A percentile compares a stretch with the other conserved stretches of the same genome.
Evolutionary conservation across 495 filamentous ascomycete species (phyloP).

Genomic region (Astrothelium macrocarpum): DNA sequence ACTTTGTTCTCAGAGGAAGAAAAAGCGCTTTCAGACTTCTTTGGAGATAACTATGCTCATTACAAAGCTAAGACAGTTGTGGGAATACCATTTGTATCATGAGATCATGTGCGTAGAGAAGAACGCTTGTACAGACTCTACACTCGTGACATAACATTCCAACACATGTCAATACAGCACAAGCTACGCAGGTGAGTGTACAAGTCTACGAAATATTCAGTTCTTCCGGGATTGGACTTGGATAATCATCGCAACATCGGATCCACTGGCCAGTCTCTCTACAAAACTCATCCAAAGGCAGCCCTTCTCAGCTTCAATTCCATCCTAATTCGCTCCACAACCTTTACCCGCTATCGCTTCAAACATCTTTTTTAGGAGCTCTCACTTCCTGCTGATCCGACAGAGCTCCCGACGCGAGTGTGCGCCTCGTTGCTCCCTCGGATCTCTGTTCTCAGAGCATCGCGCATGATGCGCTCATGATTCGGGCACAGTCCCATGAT

Average conservation of each 20-base stretch:
- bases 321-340: neutral
- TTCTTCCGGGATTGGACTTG: neutral
- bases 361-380: neutral
- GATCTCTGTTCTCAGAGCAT: neutral
- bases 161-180: neutral
- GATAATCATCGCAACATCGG: neutral
- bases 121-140: neutral
- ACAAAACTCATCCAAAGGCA: neutral
- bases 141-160: neutral
- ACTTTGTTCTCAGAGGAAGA: conserved; percentile 56
- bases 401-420: neutral
- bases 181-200: neutral
- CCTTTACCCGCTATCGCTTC: neutral
- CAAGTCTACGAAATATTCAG: neutral
- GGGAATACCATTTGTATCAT: conserved; percentile 64
- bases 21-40: conserved; percentile 64
- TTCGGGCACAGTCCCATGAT: conserved; percentile 6
- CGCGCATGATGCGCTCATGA: neutral
- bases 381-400: neutral
- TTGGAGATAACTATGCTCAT: conserved; percentile 67
- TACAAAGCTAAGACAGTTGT: conserved; percentile 60
- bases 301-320: neutral
- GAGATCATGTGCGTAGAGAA: neutral
- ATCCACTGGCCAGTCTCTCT: neutral
- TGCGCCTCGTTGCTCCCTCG: neutral